phyloP scores from a whole-genome alignment of 768 basidiomycete genomes.

The Mycena capillaripes region DNA sequence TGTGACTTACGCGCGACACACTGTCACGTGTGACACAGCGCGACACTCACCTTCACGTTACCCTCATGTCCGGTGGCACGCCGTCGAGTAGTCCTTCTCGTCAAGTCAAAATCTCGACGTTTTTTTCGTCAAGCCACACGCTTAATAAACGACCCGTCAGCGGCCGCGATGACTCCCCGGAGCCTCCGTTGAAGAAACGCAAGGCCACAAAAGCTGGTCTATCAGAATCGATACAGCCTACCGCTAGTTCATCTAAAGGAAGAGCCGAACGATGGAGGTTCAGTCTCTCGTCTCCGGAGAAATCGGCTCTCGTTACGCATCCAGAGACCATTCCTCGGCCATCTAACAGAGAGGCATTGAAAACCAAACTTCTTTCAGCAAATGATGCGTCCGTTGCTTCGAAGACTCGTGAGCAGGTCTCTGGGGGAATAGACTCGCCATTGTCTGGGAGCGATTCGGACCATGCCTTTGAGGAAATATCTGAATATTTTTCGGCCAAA shows the following conservation, averaged over 20 bases:
- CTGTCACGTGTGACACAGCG: too few relatives aligned
- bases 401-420: not conserved
- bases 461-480: constrained; percentile 60
- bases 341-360: constrained; percentile 54
- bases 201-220: constrained; percentile 28
- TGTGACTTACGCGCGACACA: not conserved
- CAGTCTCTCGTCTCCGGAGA: constrained; percentile 40
- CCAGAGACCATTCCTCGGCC: not conserved
- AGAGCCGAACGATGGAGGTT: constrained; percentile 61
- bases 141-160: constrained; percentile 29
- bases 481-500: constrained; percentile 59
- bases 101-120: constrained; percentile 59
- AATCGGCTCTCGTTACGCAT: not conserved
- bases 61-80: constrained; percentile 1
- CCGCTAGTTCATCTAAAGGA: constrained; percentile 41
- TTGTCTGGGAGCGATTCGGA: constrained; percentile 60
- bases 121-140: constrained; percentile 47
- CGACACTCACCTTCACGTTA: too few relatives aligned
- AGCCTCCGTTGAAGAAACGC: constrained; percentile 47
- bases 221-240: not conserved
- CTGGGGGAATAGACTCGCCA: constrained; percentile 4
- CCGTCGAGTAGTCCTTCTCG: constrained; percentile 20
- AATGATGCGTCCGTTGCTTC: not conserved
- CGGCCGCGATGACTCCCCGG: constrained; percentile 36
- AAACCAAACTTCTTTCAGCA: constrained; percentile 62